Percentiles rank a stretch among this genome's conserved stretches.
phyloP scores from a whole-genome alignment of 805 yeast species.

The Cyberlindnera mycetangii region DNA sequence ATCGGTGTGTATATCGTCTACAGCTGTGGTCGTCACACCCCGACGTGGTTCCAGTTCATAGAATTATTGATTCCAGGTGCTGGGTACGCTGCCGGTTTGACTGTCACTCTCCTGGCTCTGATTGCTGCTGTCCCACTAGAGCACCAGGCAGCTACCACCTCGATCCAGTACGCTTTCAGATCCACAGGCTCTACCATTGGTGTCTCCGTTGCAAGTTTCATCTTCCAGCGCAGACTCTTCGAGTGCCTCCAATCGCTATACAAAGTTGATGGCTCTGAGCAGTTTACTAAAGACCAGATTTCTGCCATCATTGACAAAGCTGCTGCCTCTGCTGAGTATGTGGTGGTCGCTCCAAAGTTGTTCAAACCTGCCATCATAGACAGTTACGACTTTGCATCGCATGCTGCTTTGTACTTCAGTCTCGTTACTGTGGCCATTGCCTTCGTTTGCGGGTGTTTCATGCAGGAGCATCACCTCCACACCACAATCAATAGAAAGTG shows the following conservation, averaged over 20 bases:
- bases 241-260: slow-evolving; percentile 27
- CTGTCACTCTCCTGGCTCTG: slow-evolving; percentile 69
- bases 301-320: slow-evolving; percentile 39
- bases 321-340: slow-evolving; percentile 49
- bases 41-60: slow-evolving; percentile 39
- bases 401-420: slow-evolving; percentile 47
- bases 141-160: slow-evolving; percentile 81
- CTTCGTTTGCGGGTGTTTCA: slow-evolving; percentile 39
- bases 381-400: slow-evolving; percentile 48
- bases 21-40: slow-evolving; percentile 21
- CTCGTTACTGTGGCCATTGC: slow-evolving; percentile 41
- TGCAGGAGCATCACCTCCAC: slow-evolving; percentile 56
- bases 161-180: slow-evolving; percentile 85
- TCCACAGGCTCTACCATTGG: slow-evolving; percentile 87
- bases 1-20: slow-evolving; percentile 44
- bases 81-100: slow-evolving; percentile 64
- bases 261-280: slow-evolving; percentile 14
- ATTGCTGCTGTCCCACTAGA: slow-evolving; percentile 69
- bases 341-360: slow-evolving; percentile 43
- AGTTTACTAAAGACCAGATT: slow-evolving; percentile 20
- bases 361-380: slow-evolving; percentile 38
- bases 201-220: slow-evolving; percentile 64
- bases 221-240: slow-evolving; percentile 52
- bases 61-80: slow-evolving; percentile 55
- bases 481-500: slow-evolving; percentile 39